Percentiles rank a stretch among this genome's conserved stretches.
Conservation (phyloP, 1,284 basidiomycete species). For the Stereum hirsutum region DNA sequence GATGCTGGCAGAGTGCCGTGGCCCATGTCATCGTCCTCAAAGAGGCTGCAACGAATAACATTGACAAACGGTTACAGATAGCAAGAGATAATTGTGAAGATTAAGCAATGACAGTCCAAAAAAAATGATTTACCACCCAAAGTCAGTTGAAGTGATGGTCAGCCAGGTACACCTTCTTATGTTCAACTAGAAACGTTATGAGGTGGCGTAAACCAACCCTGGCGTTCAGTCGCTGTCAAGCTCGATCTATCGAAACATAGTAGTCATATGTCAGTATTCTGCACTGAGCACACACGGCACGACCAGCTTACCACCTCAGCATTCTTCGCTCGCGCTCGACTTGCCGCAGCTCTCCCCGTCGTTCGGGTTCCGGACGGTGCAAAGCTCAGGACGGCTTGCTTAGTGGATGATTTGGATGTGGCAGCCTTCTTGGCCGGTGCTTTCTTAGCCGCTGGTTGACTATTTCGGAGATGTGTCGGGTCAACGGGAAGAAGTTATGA, state of each 20-base stretch:
- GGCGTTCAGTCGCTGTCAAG: slow-evolving; percentile 9
- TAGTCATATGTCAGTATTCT: not conserved
- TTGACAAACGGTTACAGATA: too few species aligned
- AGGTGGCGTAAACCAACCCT: too few species aligned
- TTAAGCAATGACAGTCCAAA: too few species aligned
- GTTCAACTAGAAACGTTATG: too few species aligned
- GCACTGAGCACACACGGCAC: not conserved
- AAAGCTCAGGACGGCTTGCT: slow-evolving; percentile 54
- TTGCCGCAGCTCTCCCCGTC: slow-evolving; percentile 46
- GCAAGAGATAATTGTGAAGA: too few species aligned
- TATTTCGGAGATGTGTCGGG: slow-evolving; percentile 11
- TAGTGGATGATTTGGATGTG: slow-evolving; percentile 22
- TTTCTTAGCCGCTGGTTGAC: slow-evolving; percentile 43
- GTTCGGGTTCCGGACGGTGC: slow-evolving; percentile 41
- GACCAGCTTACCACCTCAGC: slow-evolving; percentile 18
- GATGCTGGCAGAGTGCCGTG: too few species aligned
- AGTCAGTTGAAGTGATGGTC: too few species aligned
- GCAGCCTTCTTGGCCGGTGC: slow-evolving; percentile 50
- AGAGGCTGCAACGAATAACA: too few species aligned
- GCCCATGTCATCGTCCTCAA: too few species aligned
- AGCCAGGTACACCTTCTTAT: too few species aligned
- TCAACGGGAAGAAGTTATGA: slow-evolving; percentile 5
- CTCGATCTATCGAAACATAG: slow-evolving; percentile 5
- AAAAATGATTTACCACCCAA: too few species aligned
- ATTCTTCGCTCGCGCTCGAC: slow-evolving; percentile 46